phyloP scores from a whole-genome alignment of 2,329 filamentous ascomycete species.

The Monascus ruber region DNA sequence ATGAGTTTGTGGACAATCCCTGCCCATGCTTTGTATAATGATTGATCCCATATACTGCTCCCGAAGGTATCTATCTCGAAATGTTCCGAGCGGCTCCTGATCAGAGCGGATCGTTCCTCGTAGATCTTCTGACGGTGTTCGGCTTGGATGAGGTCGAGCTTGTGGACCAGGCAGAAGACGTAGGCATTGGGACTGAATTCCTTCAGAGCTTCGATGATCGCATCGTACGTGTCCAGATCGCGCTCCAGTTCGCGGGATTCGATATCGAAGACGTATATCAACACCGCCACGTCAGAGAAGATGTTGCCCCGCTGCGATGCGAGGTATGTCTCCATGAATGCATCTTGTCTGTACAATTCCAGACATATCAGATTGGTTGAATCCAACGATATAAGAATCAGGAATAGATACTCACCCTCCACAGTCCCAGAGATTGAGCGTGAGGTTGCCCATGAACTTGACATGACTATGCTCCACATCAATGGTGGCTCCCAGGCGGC shows the following conservation, averaged over 20 bases:
- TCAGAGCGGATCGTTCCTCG: constrained; percentile 66
- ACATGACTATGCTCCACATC: constrained; percentile 98
- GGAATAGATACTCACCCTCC: constrained; percentile 52
- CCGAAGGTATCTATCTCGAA: constrained; percentile 80
- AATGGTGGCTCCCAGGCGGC: constrained; percentile 86
- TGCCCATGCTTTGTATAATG: constrained; percentile 94
- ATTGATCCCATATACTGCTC: constrained; percentile 98
- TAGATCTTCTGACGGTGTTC: constrained; percentile 71
- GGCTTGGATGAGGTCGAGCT: constrained; percentile 89
- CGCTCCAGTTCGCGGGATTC: constrained; percentile 90
- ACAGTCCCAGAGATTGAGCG: constrained; percentile 96
- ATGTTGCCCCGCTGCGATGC: constrained; percentile 91
- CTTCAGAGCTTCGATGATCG: constrained; percentile 75
- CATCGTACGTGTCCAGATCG: constrained; percentile 83
- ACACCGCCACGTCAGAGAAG: constrained; percentile 88
- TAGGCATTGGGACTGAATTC: constrained; percentile 74
- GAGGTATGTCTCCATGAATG: constrained; percentile 97
- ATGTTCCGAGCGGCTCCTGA: constrained; percentile 60
- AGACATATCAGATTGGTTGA: constrained; percentile 1
- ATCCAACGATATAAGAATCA: background rate
- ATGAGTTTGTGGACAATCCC: constrained; percentile 96
- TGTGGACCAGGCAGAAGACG: constrained; percentile 94
- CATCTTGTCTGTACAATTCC: constrained; percentile 61
- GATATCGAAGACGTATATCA: constrained; percentile 99
- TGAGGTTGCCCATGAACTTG: constrained; percentile 96